Base-by-base conservation (phyloP, 1,284 basidiomycete species). In the Spongiforma sp. region DNA sequence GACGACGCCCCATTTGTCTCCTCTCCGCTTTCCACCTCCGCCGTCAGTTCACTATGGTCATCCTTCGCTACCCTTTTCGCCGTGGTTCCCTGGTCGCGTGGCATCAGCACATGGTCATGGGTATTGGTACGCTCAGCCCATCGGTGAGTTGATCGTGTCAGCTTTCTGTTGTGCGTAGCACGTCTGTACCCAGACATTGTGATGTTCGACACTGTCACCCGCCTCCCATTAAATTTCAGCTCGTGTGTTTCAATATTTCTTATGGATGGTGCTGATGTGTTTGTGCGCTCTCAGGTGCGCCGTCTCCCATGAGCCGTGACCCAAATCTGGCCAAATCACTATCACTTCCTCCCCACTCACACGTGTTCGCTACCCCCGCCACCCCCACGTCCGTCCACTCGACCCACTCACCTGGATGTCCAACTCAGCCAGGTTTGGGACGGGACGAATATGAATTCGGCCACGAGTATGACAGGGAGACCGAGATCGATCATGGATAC, bases 401-500 rank as follows among this genome's bases (percentile, higher is more conserved):
- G 6, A 11, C 52, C 19, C 62, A 56, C 1, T 64, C 62, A 12
- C 30, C 57, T 46, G 57, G 37, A 6, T 62, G 50, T 39, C 32
- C 39, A 26, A 30, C 41, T 60, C 57, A 57, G 9, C 32, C 68
- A 14, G 30, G 28, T 32, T 33, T 63, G 37, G 58, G 55, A 41
- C 62, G 33, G 48, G 65, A 62, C 34, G 62, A 67, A 37, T 55
- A 62, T 32, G 48, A 57, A 5, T 19, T 11, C 8, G 57, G 55
- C 26, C 64, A 33, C 26, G 73, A 73, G 24, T 48, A 34, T 32
- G 73, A 75, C 8, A 70, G 61, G 46, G 74, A 75, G n/a, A 61
- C 56, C 1, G 71, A 72, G 62, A 73, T 60, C 1, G 72, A 74
- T 53, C 69, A 74, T 48, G 71, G 64, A 9, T 70, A 74, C 19